phyloP scores from a whole-genome alignment of 1,139 yeast genomes.

The Spathaspora sp. region DNA sequence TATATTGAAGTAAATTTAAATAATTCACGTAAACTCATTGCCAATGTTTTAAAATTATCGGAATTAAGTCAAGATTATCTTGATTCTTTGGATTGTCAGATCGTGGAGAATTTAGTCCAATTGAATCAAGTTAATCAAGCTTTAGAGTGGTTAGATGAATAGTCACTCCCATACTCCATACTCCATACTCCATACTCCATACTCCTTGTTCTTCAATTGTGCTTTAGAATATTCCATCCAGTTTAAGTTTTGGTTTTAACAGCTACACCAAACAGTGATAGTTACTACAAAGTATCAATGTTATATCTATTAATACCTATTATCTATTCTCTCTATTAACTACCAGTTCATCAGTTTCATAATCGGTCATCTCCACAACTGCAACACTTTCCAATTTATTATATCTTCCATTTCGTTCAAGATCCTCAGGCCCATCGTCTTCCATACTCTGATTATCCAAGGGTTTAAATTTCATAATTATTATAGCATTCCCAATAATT shows the following conservation, averaged over 20 bases:
- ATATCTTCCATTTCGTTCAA: slow-evolving; percentile 17
- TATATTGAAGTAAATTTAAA: slow-evolving; percentile 47
- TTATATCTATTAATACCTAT: background rate
- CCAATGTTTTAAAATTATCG: slow-evolving; percentile 28
- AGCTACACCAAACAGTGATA: no score
- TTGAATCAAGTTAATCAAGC: slow-evolving; percentile 27
- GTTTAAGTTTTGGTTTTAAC: no score
- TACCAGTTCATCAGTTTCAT: slow-evolving; percentile 25
- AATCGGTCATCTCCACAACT: slow-evolving; percentile 26
- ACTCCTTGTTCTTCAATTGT: no score
- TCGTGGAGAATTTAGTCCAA: slow-evolving; percentile 28
- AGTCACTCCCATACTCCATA: no score
- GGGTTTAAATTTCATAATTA: slow-evolving; percentile 55
- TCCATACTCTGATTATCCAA: slow-evolving; percentile 10
- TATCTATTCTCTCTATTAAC: slow-evolving; percentile 1
- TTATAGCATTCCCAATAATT: slow-evolving; percentile 65
- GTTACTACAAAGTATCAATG: no score
- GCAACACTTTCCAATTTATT: slow-evolving; percentile 16
- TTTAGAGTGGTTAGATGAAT: slow-evolving; percentile 28
- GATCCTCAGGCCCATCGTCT: slow-evolving; percentile 10
- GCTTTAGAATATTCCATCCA: no score
- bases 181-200: no score
- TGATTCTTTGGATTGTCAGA: slow-evolving; percentile 19
- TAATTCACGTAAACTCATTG: slow-evolving; percentile 42
- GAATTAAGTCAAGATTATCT: slow-evolving; percentile 21